phyloP scores from a whole-genome alignment of 73 alveolate species.

The Uronychia binucleata region DNA sequence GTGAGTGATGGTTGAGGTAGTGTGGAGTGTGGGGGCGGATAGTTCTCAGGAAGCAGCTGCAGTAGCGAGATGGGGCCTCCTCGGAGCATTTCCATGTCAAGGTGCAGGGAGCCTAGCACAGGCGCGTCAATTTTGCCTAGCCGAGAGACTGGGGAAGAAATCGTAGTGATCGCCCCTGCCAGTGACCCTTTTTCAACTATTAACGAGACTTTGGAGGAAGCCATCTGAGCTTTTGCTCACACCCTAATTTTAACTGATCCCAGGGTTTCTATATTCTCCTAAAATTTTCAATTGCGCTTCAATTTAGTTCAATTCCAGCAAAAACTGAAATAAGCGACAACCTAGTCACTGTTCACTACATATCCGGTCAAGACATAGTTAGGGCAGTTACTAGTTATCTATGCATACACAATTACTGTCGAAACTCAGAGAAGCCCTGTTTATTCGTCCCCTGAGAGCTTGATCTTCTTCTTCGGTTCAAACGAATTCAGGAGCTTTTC shows the following conservation, averaged over 20 bases:
- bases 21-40: too few relatives aligned
- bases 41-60: too few relatives aligned
- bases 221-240: background rate
- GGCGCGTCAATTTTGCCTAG: background rate
- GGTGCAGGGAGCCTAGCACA: background rate
- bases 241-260: background rate
- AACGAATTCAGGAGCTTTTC: too few relatives aligned
- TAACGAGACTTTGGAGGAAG: background rate
- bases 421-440: too few relatives aligned
- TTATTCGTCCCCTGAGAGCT: too few relatives aligned
- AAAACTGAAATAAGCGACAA: background rate
- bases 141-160: background rate
- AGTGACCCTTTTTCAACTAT: background rate
- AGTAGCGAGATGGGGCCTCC: background rate
- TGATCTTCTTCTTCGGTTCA: too few relatives aligned
- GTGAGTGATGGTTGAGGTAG: too few relatives aligned
- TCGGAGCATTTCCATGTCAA: background rate
- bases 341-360: background rate
- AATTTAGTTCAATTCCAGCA: background rate
- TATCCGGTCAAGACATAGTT: too few relatives aligned
- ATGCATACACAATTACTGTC: background rate
- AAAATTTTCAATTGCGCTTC: too few relatives aligned
- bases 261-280: background rate
- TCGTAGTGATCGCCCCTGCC: background rate
- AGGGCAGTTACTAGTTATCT: background rate